These are phyloP conservation scores for Euclidium syriacum DNA, from an alignment of 345 rosid genomes.

Conservation along the genomic window DNA sequence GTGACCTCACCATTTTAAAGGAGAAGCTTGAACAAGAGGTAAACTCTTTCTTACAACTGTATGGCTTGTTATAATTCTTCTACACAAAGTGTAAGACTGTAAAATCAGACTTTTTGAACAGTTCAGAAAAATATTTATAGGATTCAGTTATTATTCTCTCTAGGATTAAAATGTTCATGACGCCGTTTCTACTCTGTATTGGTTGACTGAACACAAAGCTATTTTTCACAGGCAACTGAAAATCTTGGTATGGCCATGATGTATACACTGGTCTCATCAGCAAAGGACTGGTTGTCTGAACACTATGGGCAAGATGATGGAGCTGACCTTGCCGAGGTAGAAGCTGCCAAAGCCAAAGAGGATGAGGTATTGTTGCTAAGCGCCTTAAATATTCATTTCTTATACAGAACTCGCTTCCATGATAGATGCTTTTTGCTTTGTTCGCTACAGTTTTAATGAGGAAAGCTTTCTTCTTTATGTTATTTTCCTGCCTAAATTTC, in stretches of 20 bases:
- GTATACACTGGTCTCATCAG: constrained; percentile 81
- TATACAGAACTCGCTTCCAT: constrained; percentile 10
- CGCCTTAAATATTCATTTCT: background rate
- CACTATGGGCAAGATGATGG: constrained; percentile 54
- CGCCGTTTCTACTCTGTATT: background rate
- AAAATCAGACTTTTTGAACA: background rate
- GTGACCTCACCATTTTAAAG: constrained; percentile 70
- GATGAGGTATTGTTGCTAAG: constrained; percentile 59
- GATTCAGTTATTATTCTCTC: background rate
- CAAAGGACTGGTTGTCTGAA: constrained; percentile 92
- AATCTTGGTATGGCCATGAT: constrained; percentile 98
- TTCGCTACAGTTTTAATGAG: background rate
- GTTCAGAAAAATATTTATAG: background rate
- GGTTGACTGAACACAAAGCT: background rate
- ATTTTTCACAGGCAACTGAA: constrained; percentile 63
- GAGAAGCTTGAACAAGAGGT: constrained; percentile 95
- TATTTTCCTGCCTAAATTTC: constrained; percentile 2
- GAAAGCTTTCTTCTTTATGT: constrained; percentile 6
- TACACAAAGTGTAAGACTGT: background rate
- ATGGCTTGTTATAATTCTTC: background rate
- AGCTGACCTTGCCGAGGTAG: constrained; percentile 39
- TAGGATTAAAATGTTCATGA: background rate
- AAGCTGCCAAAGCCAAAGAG: constrained; percentile 61
- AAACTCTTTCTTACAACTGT: constrained; percentile 10
- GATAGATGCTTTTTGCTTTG: background rate